Conservation (phyloP, 179 eudicot genomes). For the Spergularia azorica region DNA sequence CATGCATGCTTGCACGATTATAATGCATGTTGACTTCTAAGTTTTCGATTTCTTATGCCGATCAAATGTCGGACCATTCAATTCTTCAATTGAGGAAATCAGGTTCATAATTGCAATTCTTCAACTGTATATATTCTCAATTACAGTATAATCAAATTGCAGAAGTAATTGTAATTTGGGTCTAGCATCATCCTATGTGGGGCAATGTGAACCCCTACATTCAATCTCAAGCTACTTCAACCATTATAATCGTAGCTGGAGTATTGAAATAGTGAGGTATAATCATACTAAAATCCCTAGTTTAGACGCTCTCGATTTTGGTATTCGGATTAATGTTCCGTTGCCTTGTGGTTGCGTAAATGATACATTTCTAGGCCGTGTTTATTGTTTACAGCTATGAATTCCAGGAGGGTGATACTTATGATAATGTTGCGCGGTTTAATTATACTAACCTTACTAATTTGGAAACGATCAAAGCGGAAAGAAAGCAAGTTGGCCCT, state of each 20-base stretch:
- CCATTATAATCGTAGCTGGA: neutral
- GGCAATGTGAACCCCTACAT: slow-evolving; percentile 35
- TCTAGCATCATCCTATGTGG: slow-evolving; percentile 53
- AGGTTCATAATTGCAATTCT: slow-evolving; percentile 9
- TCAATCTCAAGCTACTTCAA: slow-evolving; percentile 32
- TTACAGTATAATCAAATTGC: slow-evolving; percentile 43
- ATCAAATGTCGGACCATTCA: slow-evolving; percentile 8
- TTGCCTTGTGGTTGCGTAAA: slow-evolving; percentile 55
- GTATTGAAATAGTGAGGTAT: slow-evolving; percentile 30
- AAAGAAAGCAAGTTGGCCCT: neutral
- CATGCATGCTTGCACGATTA: no score
- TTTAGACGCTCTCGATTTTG: slow-evolving; percentile 19
- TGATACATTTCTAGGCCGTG: slow-evolving; percentile 45
- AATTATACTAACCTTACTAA: slow-evolving; percentile 48
- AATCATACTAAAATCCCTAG: slow-evolving; percentile 33
- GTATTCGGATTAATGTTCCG: slow-evolving; percentile 46
- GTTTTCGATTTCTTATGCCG: neutral
- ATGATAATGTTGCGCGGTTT: slow-evolving; percentile 33
- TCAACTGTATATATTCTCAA: slow-evolving; percentile 10
- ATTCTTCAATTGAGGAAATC: slow-evolving; percentile 1
- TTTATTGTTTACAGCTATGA: slow-evolving; percentile 38
- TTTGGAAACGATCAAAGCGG: neutral
- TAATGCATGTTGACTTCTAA: slow-evolving; percentile 11
- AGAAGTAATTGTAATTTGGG: slow-evolving; percentile 38
- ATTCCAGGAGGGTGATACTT: slow-evolving; percentile 39